Base-by-base conservation (phyloP, 2,329 filamentous ascomycete genomes). In the Beauveria bassiana region DNA sequence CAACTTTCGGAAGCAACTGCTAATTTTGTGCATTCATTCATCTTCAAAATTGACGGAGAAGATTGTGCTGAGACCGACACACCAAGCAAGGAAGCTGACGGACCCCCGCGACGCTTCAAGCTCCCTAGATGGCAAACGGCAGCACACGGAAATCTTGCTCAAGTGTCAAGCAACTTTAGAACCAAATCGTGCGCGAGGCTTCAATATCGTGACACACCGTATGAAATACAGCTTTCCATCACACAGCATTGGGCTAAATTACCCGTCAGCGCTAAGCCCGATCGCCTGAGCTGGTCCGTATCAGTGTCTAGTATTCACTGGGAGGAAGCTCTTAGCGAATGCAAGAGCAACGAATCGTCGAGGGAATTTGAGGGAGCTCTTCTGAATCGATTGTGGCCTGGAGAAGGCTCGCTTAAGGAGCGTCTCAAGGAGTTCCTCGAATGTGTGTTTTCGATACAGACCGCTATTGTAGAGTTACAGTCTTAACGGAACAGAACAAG, bases 261-360 rank as follows among this genome's bases (percentile, higher is more conserved):
- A 51, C 51, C 63, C 18, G 61, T 66, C 8, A 18, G 57, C n/a
- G 24, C 20, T 6, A 5, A 62, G 5, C 65, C 72, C 10, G 64
- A 70, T 10, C 42, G 47, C 22, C 61, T 65, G 9, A 70, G 66
- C 47, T 74, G 70, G 70, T 68, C 68, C 1, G 61, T 75, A 22
- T 70, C 73, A 40, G 55, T 75, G 18, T 72, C 71, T 62, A 73
- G 70, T 16, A 62, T 64, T 50, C 69, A 74, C 51, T 77, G 74
- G 74, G 73, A 74, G n/a, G 73, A 72, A 53, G 69, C 66, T 43
- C 66, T 74, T 40, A 74, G 74, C 52, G 64, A 69, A 49, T 59
- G 64, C 24, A 69, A 61, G 16, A 62, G 64, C 18, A 66, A 64
- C 20, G 66, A 66, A 10, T 62, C 63, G 16, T 67, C 66, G 14